Conservation (phyloP, 345 rosid genomes). For the Eucalyptus albens region DNA sequence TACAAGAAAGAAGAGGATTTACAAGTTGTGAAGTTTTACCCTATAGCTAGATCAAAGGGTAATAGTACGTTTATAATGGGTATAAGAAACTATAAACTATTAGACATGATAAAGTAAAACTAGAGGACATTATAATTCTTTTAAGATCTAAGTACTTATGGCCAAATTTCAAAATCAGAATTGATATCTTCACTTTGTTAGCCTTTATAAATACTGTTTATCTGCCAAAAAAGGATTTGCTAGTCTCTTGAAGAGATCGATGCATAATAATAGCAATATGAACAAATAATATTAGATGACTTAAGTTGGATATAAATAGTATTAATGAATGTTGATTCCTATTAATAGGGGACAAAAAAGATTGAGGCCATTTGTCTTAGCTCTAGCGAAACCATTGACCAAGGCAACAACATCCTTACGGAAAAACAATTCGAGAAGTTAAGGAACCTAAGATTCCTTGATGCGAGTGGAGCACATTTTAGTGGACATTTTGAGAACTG, state of each 20-base stretch:
- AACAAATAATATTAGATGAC: neutral
- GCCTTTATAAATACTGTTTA: neutral
- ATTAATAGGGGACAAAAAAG: neutral
- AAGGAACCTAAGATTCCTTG: neutral
- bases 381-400: neutral
- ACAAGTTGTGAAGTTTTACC: neutral
- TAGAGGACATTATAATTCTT: neutral
- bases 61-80: neutral
- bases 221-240: neutral
- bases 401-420: fast-evolving
- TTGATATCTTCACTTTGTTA: neutral
- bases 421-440: neutral
- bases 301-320: neutral
- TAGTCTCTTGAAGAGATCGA: neutral
- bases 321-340: neutral
- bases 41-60: neutral
- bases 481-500: neutral
- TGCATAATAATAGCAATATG: neutral
- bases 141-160: neutral
- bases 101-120: neutral
- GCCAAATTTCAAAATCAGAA: neutral
- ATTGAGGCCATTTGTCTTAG: neutral
- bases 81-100: neutral
- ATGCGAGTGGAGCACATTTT: neutral
- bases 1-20: neutral